Evolutionary conservation across 176 grass and related monocot species (phyloP), one percentile per base, ranked within the genome.

Genomic region (Themeda triandra): DNA sequence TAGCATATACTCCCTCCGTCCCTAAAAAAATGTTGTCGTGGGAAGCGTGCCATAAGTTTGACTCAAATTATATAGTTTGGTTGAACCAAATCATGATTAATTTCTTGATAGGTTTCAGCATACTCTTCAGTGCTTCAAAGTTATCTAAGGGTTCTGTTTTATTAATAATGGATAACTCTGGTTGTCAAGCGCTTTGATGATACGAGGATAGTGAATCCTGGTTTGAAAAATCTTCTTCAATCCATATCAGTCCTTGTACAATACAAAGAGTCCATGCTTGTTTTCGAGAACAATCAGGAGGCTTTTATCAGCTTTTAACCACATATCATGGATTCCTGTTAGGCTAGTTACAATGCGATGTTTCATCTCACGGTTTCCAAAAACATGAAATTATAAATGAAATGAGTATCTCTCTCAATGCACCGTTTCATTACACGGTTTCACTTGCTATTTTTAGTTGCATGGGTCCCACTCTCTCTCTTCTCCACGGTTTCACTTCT

Each of bases 261-360:
- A 3, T 93, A 93, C 82, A 97, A 83, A 73, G 94, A 97, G 53
- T 97, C 90, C 80, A 86, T 97, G 75, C 13, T 89, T 63, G 94
- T 92, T 76, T 97, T 97, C 30, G 94, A 97, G 87, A 93, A 93
- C 89, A 97, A 97, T 31, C 59, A 67, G 19, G 94, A 93, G 83
- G 94, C 82, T 97, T 68, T 51, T 97, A 53, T 87, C 92, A 76
- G 87, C 89, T 68, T 97, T 97, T 84, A 89, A 97, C 83, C 92
- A 93, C 63, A 88, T 91, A 82, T 97, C 94, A 58, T 97, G 94
- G 94, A 93, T 97, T 66, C 91, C 94, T 46, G 94, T 92, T 77
- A 90, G n/a, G n/a, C n/a, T n/a, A n/a, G n/a, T n/a, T n/a, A n/a
- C n/a, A n/a, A n/a, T n/a, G n/a, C n/a, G n/a, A n/a, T n/a, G n/a